These are phyloP conservation scores for Paraphoma chrysanthemicola DNA, from an alignment of 2,329 filamentous ascomycete genomes.

Conservation along the genomic window DNA sequence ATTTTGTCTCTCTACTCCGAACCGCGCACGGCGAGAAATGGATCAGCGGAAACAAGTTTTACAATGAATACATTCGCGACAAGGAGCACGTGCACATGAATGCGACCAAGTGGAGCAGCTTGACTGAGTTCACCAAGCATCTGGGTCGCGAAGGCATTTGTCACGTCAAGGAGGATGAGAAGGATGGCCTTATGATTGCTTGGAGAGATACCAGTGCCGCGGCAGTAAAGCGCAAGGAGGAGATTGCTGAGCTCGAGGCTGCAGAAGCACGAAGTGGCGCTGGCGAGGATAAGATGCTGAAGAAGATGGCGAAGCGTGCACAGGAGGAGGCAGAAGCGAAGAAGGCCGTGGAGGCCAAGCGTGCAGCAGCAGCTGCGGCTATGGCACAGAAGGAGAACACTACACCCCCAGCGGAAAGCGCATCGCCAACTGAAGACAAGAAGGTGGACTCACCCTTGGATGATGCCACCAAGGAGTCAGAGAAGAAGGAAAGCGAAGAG, in stretches of 20 bases:
- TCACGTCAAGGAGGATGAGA: constrained; percentile 81
- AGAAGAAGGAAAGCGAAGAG: constrained; percentile 67
- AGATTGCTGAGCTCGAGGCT: constrained; percentile 80
- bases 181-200: constrained; percentile 83
- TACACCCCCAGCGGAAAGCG: constrained; percentile 42
- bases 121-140: constrained; percentile 90
- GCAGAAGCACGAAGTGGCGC: constrained; percentile 92
- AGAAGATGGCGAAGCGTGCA: constrained; percentile 82
- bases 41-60: constrained; percentile 90
- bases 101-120: constrained; percentile 82
- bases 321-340: constrained; percentile 59
- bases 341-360: constrained; percentile 49
- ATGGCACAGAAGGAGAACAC: constrained; percentile 46
- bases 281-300: constrained; percentile 81
- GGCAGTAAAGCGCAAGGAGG: constrained; percentile 79
- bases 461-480: constrained; percentile 80
- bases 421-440: constrained; percentile 26
- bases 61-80: constrained; percentile 86
- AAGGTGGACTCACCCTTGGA: constrained; percentile 64
- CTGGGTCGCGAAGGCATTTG: constrained; percentile 87
- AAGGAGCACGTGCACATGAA: constrained; percentile 87
- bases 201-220: constrained; percentile 95
- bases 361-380: constrained; percentile 51
- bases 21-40: constrained; percentile 91
- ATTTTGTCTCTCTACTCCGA: constrained; percentile 78